Evolutionary conservation across 768 basidiomycete genomes (phyloP), one percentile per base, ranked within the genome.

Genomic region (Lentinus brumalis): DNA sequence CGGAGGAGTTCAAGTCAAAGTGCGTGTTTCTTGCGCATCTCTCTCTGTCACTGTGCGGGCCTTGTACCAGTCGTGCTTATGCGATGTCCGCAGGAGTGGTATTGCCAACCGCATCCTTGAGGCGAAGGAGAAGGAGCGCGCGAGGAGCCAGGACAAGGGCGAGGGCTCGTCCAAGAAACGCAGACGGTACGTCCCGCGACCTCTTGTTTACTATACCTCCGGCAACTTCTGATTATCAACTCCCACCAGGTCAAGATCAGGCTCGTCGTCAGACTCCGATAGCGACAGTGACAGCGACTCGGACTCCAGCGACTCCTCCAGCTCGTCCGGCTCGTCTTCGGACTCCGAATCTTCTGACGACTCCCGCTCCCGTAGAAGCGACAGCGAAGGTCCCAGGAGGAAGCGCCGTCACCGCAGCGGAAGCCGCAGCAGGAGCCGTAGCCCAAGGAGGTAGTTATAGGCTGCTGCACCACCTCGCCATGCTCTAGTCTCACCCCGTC

Each of bases 1-100:
- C 94, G 4, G 94, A 95, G 62, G 95, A 97, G 73, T 96, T 97
- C 75, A 93, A 86, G 79, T 82, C 75, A 62, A 87, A 88, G 91
- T 92, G 57, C 39, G 86, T 79, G 9, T 52, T 30, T 51, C 46
- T 54, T 26, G 6, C 31, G 21, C 35, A 26, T 26, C 21, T 26
- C 21, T 26, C 21, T 26, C 21, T 26, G 21, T 26, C 21, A 26
- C 21, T 26, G 21, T 26, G 21, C 21, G 21, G 21, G 16, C 16
- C 9, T 49, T 5, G 11, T 1, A 14, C 21, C 1, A n/a, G 14
- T 5, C 26, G 3, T 9, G 3, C 31, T 15, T 30, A 47, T 42
- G n/a, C 32, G 18, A 54, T 14, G 38, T 35, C 18, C 56, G 38
- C 64, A 91, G 91, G 68, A 82, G 74, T 21, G 94, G 94, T 2